Conservation (phyloP, 2,329 filamentous ascomycete species). For the Nannizziopsis barbatae region DNA sequence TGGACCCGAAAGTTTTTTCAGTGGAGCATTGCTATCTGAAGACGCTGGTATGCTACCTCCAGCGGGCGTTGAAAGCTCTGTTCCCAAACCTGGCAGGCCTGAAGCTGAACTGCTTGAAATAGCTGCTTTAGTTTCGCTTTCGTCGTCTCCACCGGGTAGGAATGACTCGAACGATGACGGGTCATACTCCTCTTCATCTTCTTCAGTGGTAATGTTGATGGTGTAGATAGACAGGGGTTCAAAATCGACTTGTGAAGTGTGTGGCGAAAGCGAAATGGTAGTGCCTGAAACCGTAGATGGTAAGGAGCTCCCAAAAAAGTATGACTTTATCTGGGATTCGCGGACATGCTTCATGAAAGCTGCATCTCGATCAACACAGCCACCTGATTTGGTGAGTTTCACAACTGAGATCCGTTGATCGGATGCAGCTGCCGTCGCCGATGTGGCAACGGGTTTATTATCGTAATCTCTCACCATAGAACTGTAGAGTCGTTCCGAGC, state of each 20-base stretch:
- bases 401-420: constrained; percentile 65
- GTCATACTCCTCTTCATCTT: constrained; percentile 35
- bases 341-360: constrained; percentile 60
- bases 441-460: constrained; percentile 36
- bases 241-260: constrained; percentile 75
- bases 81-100: constrained; percentile 17
- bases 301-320: constrained; percentile 73
- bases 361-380: constrained; percentile 66
- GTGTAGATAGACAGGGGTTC: constrained; percentile 62
- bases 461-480: constrained; percentile 62
- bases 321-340: constrained; percentile 72
- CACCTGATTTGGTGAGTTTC: constrained; percentile 71
- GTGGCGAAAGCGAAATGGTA: constrained; percentile 67
- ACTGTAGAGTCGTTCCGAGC: constrained; percentile 62
- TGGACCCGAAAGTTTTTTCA: constrained; percentile 55
- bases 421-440: constrained; percentile 35
- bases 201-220: constrained; percentile 47
- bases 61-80: background rate
- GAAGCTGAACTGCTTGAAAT: background rate
- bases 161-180: constrained; percentile 29
- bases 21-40: constrained; percentile 16
- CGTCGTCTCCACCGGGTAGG: constrained; percentile 26
- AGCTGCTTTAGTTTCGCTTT: constrained; percentile 16
- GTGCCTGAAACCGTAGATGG: constrained; percentile 33
- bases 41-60: background rate